Evolutionary conservation across 1,284 basidiomycete species (phyloP).

Genomic region (Ustilago cynodontis): DNA sequence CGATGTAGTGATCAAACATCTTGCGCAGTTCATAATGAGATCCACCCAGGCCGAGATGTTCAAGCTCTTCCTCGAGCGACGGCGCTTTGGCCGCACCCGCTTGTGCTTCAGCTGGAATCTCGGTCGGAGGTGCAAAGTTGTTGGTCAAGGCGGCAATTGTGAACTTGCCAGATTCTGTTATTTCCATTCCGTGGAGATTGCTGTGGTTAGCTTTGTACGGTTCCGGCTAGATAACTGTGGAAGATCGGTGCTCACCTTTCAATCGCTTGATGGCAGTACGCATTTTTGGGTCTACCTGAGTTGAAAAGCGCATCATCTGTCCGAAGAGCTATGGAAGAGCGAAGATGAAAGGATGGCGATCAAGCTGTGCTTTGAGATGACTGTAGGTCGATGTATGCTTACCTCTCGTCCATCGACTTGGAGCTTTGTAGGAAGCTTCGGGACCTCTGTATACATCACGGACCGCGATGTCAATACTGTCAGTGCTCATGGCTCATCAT

Average conservation of each 20-base stretch:
- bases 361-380: not conserved
- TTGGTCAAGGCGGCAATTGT: constrained; percentile 70
- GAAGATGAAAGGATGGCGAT: not conserved
- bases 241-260: constrained; percentile 28
- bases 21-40: constrained; percentile 47
- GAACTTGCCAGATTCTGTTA: constrained; percentile 60
- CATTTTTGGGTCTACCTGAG: constrained; percentile 60
- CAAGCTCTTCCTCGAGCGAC: constrained; percentile 57
- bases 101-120: constrained; percentile 17
- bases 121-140: constrained; percentile 67
- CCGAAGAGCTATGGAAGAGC: constrained; percentile 62
- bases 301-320: constrained; percentile 69
- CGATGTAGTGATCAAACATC: constrained; percentile 69
- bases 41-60: constrained; percentile 54
- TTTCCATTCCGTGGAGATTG: not conserved
- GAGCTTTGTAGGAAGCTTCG: constrained; percentile 39
- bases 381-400: constrained; percentile 10
- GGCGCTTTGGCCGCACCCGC: constrained; percentile 19
- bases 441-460: constrained; percentile 62
- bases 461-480: too few relatives aligned
- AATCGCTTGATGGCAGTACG: constrained; percentile 58
- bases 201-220: not conserved
- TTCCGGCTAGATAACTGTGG: not conserved
- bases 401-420: constrained; percentile 50
- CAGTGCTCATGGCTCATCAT: too few relatives aligned